A percentile compares a stretch with the other conserved stretches of the same genome.
Evolutionary conservation across 1,284 basidiomycete genomes (phyloP).

Genomic region (Afroboletus lepidellus): DNA sequence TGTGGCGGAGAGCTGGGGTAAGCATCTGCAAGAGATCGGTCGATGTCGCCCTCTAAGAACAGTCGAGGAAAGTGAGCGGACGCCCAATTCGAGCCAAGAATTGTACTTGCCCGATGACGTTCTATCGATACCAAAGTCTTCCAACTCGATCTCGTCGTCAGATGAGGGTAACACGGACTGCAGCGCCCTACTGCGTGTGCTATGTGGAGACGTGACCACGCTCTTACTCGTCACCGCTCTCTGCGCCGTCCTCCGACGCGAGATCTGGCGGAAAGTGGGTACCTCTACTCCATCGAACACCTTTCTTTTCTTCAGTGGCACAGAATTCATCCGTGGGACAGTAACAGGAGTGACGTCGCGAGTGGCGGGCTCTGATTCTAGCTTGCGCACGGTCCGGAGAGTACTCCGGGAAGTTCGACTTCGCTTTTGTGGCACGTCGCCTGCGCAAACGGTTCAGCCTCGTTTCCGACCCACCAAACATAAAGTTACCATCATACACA

Average conservation of each 20-base stretch:
- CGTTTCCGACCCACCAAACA: not conserved
- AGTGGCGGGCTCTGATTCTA: conserved; percentile 30
- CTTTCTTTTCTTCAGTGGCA: conserved; percentile 18
- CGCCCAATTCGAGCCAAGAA: not conserved
- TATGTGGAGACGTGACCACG: not conserved
- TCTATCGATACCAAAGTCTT: conserved; percentile 21
- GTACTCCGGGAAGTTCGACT: conserved; percentile 10
- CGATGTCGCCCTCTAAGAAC: conserved; percentile 23
- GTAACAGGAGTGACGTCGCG: conserved; percentile 20
- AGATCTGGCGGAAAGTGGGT: conserved; percentile 19
- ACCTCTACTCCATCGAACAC: conserved; percentile 31
- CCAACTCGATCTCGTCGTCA: conserved; percentile 36
- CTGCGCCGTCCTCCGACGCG: conserved; percentile 4
- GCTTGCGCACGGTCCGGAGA: conserved; percentile 15
- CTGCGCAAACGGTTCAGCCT: conserved; percentile 15
- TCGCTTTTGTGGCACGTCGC: conserved; percentile 18
- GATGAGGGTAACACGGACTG: conserved; percentile 1
- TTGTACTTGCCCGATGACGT: conserved; percentile 25
- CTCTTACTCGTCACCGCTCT: not conserved
- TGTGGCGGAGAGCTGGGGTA: conserved; percentile 7
- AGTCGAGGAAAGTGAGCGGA: not conserved
- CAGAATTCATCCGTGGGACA: conserved; percentile 19
- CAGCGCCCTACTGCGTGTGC: not conserved
- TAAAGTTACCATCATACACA: conserved; percentile 10
- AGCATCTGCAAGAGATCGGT: conserved; percentile 18